Evolutionary conservation across 2,329 filamentous ascomycete genomes (phyloP).

Genomic region (Fusarium sp.): DNA sequence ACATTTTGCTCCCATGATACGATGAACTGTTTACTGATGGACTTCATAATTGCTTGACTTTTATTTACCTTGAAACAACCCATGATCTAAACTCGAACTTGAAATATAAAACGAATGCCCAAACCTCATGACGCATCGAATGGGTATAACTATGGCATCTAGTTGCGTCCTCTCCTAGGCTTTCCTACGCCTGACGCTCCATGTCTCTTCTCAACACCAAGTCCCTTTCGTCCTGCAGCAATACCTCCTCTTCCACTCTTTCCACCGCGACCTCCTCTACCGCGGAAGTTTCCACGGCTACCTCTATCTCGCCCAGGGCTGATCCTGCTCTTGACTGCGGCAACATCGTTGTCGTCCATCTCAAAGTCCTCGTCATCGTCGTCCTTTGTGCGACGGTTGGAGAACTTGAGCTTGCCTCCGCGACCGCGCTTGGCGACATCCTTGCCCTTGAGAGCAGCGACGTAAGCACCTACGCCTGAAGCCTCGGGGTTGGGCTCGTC

Average conservation of each 20-base stretch:
- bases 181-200: conserved; percentile 60
- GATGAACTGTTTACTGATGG: neutral
- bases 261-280: conserved; percentile 50
- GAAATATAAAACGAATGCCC: conserved; percentile 41
- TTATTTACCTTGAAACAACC: conserved; percentile 35
- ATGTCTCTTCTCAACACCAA: conserved; percentile 64
- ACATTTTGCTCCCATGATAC: neutral
- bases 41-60: conserved; percentile 29
- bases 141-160: conserved; percentile 47
- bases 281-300: conserved; percentile 50
- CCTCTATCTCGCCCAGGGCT: conserved; percentile 55
- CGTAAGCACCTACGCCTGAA: conserved; percentile 75
- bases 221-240: conserved; percentile 59
- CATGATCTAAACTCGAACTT: conserved; percentile 37
- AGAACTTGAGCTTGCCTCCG: conserved; percentile 78
- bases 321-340: conserved; percentile 65
- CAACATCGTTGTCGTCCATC: conserved; percentile 66
- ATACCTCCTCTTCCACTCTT: conserved; percentile 63
- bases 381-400: conserved; percentile 67
- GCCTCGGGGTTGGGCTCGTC: conserved; percentile 70
- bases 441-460: conserved; percentile 75
- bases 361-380: conserved; percentile 64
- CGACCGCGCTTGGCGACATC: conserved; percentile 74
- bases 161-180: conserved; percentile 52
- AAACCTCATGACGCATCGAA: conserved; percentile 44